Evolutionary conservation across 139 green algal genomes (phyloP).

Genomic region (Axilococcus clingmanii): DNA sequence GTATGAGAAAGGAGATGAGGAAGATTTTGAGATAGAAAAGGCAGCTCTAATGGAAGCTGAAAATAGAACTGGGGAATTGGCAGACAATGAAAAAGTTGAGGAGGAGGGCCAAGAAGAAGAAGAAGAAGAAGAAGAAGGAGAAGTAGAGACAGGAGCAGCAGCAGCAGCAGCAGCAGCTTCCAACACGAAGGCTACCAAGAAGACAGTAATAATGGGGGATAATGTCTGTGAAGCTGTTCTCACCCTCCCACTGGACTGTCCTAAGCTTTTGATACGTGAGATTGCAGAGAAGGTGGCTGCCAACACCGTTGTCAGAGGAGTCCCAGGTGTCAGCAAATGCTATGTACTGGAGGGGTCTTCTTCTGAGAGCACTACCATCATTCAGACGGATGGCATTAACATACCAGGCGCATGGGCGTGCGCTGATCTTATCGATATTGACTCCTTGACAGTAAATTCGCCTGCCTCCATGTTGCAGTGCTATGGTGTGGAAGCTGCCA

Average conservation of each 20-base stretch:
- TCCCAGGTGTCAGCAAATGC: conserved; percentile 42
- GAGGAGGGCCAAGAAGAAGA: not conserved
- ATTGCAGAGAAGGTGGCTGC: conserved; percentile 66
- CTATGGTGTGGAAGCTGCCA: conserved; percentile 91
- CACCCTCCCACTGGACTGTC: conserved; percentile 45
- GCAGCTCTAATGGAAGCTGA: conserved; percentile 13
- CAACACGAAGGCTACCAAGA: too few relatives aligned
- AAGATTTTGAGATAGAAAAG: conserved; percentile 50
- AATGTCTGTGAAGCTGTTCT: conserved; percentile 42
- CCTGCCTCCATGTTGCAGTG: conserved; percentile 62
- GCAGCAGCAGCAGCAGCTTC: conserved; percentile 11
- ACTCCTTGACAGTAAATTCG: conserved; percentile 74
- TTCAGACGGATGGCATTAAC: conserved; percentile 97
- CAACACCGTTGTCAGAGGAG: conserved; percentile 36
- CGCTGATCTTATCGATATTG: conserved; percentile 31
- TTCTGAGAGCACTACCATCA: conserved; percentile 13
- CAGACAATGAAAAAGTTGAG: not conserved
- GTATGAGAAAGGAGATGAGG: conserved; percentile 65
- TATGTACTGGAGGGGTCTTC: conserved; percentile 63
- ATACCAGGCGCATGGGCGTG: conserved; percentile 55
- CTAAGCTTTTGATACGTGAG: conserved; percentile 84
- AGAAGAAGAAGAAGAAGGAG: conserved; percentile 6
- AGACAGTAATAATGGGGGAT: too few relatives aligned
- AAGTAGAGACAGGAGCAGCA: not conserved
- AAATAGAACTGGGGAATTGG: conserved; percentile 7